Base-by-base conservation (phyloP, 148 eudicot species). In the Polygonum aviculare region DNA sequence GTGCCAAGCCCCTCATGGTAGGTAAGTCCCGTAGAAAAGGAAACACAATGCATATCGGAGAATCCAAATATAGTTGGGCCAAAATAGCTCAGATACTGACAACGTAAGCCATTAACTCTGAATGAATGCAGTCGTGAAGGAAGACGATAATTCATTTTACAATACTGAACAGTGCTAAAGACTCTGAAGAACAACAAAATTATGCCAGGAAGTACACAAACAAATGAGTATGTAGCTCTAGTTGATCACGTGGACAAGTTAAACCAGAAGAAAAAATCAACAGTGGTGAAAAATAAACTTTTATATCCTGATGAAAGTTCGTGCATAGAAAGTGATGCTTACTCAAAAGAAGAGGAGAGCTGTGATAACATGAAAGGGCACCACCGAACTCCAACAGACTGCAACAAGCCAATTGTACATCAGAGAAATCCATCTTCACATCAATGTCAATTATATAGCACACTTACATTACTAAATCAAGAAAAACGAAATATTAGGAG, bases 331-430 rank as follows among this genome's bases (percentile, higher is more conserved):
- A 67, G 60, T 60, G 69, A 79, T 78, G 79, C 98, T 95, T 92
- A 95, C 98, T 90, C 98, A 69, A 87, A 90, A 75, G 97, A 79
- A 18, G 97, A 84, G 18, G 92, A 87, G 62, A 89, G 75, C 69
- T 90, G 92, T 16, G 95, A 81, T 77, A 94, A 86, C 52, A 90
- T 90, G 75, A 88, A 80, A 7, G 98, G 97, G 80, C 98, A 95
- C 98, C 98, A 95, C 48, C 90, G 97, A 79, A 91, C 86, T 81
- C 98, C 98, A 80, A 95, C 78, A 67, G 97, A 86, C 98, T 95
- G 96, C 94, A 81, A 77, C 81, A 78, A 52, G 16, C 69, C 52
- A 62, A 15, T 48, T 65, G 0, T 3, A 62, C 3, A 51, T 38
- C 72, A 33, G 54, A 57, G 59, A 50, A 69, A 69, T 51, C 18